Percentiles rank a stretch among this genome's conserved stretches.
Evolutionary conservation across 257 asterid species (phyloP).

Genomic region (Gentiana straminea): DNA sequence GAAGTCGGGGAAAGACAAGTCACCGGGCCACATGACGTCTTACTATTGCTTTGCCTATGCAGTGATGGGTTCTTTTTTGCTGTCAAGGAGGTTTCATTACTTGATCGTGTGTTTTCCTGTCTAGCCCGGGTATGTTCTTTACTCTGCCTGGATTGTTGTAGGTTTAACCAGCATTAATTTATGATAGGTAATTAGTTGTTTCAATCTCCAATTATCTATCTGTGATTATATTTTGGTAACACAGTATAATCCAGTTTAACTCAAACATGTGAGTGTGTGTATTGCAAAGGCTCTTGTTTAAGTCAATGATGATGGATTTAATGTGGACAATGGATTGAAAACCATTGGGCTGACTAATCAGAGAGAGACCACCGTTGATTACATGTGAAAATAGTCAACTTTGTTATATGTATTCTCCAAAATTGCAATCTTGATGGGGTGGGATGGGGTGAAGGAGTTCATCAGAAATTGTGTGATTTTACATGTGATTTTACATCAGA

Average conservation of each 20-base stretch:
- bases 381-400: constrained; percentile 50
- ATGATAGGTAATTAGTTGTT: no score
- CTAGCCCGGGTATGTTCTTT: no score
- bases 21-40: no score
- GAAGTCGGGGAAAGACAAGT: no score
- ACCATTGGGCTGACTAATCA: constrained; percentile 95
- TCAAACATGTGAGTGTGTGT: constrained; percentile 70
- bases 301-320: constrained; percentile 79
- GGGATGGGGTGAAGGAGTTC: no score
- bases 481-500: no score
- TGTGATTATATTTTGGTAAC: no score
- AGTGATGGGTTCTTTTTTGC: constrained; percentile 94
- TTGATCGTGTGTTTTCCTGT: constrained; percentile 27
- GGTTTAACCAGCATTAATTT: no score
- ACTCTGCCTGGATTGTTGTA: no score
- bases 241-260: neutral
- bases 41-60: constrained; percentile 13
- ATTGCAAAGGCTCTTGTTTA: constrained; percentile 72
- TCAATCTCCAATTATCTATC: no score
- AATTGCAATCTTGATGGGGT: neutral
- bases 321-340: constrained; percentile 68
- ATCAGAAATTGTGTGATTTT: no score
- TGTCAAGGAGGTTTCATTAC: constrained; percentile 89
- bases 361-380: constrained; percentile 91
- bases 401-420: constrained; percentile 22